Evolutionary conservation across 2,329 filamentous ascomycete genomes (phyloP), one percentile per base, ranked within the genome.

Genomic region (Xylaria sp.): DNA sequence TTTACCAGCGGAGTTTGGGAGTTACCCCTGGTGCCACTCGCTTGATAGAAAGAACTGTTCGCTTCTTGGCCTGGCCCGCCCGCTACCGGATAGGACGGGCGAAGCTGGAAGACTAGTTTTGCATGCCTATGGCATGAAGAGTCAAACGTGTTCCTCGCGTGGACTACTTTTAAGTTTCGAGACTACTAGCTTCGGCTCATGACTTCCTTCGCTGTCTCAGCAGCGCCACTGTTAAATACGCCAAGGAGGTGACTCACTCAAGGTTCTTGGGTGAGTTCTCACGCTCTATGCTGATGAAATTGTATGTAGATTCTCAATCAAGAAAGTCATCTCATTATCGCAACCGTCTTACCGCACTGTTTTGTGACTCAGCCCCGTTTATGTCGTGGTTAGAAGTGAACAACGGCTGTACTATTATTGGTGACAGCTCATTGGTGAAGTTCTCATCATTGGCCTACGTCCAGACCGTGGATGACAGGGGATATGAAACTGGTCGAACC

Each of bases 31-130:
- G 72, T 74, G 69, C 72, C 70, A 67, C 69, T 77, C 75, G 73
- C 72, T 77, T 73, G 69, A 69, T 66, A 70, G 63, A 71, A 69
- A 68, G 25, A 61, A 69, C 71, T 72, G 68, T 77, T 76, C 75
- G 65, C 71, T 77, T 76, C 75, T 74, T 73, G 63, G 68, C 61
- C 70, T 71, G 66, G 72, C 53, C 65, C 69, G 68, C 68, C 70
- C 70, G 66, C 65, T 63, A 47, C 54, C 64, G 48, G 64, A 71
- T 53, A 59, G 67, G 66, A 32, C 58, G 67, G 68, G 65, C 66
- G 69, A 71, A 69, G 68, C 69, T 69, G 23, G 69, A 70, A 21
- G 65, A 69, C 59, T 66, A 66, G 57, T 72, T 61, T 65, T 71
- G 64, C 66, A 61, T 69, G 65, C 69, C 64, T 50, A 51, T 54